Conservation (phyloP, 2,329 filamentous ascomycete species). For the Pestalotiopsis fici region DNA sequence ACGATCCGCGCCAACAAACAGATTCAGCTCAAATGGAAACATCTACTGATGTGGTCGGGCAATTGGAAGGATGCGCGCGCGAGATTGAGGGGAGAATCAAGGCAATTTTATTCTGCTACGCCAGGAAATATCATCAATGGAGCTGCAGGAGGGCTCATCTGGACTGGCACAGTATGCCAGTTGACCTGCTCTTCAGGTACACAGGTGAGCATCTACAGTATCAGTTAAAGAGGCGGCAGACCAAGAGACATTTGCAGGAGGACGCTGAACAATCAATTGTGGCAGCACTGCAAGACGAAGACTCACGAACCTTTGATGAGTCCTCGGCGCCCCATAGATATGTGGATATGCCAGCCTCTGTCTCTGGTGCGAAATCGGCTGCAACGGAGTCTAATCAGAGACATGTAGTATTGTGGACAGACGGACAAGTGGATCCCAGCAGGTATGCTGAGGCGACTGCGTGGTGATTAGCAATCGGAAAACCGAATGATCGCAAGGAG, state of each 20-base stretch:
- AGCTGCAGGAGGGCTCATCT: slow-evolving; percentile 12
- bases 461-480: neutral
- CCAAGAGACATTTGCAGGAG: neutral
- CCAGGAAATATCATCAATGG: slow-evolving; percentile 14
- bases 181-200: neutral
- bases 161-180: slow-evolving; percentile 5
- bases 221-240: neutral
- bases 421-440: neutral
- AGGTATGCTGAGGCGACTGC: neutral
- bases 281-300: neutral
- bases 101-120: slow-evolving; percentile 23
- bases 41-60: neutral
- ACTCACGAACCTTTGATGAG: neutral
- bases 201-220: neutral
- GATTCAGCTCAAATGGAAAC: slow-evolving; percentile 2
- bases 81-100: slow-evolving; percentile 13
- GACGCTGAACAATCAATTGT: neutral
- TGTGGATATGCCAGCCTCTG: neutral
- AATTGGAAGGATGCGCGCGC: neutral
- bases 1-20: slow-evolving; percentile 5
- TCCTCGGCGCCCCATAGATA: neutral
- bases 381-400: neutral
- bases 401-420: neutral
- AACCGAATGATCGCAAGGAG: neutral
- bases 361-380: slow-evolving; percentile 1